Evolutionary conservation across 1,139 yeast genomes (phyloP).

Genomic region (Magnusiomyces magnusii): DNA sequence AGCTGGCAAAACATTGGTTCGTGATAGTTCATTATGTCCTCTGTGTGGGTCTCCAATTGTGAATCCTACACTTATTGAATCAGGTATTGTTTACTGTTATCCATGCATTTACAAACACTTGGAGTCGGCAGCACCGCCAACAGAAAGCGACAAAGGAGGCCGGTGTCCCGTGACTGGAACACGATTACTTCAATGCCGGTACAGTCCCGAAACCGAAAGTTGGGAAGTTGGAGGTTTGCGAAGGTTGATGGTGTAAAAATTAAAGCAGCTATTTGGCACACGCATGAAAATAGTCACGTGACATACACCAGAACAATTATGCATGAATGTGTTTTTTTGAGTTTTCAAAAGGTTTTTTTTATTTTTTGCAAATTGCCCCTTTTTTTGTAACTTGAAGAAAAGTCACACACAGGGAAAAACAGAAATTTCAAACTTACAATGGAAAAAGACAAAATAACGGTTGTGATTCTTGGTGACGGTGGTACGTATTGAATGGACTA

Average conservation of each 20-base stretch:
- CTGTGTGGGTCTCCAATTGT: conserved; percentile 58
- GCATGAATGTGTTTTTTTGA: too few species aligned
- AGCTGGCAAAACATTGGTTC: neutral
- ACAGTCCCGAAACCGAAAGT: conserved; percentile 47
- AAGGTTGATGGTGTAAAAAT: conserved; percentile 50
- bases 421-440: neutral
- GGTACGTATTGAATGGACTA: neutral
- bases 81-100: conserved; percentile 88
- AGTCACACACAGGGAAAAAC: too few species aligned
- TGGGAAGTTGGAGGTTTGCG: conserved; percentile 78
- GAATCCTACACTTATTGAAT: conserved; percentile 83
- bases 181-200: conserved; percentile 62
- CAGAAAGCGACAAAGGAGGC: conserved; percentile 46
- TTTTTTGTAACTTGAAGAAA: too few species aligned
- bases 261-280: too few species aligned
- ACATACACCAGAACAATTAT: too few species aligned
- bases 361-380: too few species aligned
- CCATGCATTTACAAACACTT: conserved; percentile 71
- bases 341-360: too few species aligned
- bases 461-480: conserved; percentile 6
- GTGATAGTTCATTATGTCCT: conserved; percentile 49
- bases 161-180: conserved; percentile 82
- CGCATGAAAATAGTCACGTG: too few species aligned
- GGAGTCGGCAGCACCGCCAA: conserved; percentile 33
- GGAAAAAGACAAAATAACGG: conserved; percentile 3